These are phyloP conservation scores for Aureobasidium pullulans DNA, from an alignment of 2,329 filamentous ascomycete species.

Conservation along the genomic window DNA sequence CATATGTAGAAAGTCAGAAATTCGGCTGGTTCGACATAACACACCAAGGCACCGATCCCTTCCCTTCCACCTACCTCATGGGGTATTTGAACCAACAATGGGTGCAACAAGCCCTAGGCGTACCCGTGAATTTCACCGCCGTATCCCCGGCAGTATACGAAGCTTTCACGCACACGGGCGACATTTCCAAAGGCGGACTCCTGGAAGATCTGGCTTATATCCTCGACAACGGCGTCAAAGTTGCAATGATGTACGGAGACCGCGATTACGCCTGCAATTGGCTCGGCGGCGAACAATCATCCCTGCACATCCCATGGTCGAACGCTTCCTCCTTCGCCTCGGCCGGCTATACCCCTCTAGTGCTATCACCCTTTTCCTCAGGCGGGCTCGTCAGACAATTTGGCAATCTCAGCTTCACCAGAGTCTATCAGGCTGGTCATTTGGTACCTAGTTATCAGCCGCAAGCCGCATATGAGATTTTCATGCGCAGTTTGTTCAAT, in stretches of 20 bases:
- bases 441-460: conserved; percentile 33
- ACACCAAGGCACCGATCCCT: conserved; percentile 30
- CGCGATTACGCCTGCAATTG: conserved; percentile 52
- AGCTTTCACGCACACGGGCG: conserved; percentile 33
- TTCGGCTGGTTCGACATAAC: conserved; percentile 53
- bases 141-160: conserved; percentile 35
- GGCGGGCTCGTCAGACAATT: conserved; percentile 28
- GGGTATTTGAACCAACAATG: conserved; percentile 51
- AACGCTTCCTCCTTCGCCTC: too few species aligned
- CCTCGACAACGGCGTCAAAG: conserved; percentile 39
- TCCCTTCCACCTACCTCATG: conserved; percentile 40
- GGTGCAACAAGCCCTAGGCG: conserved; percentile 52
- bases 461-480: conserved; percentile 31
- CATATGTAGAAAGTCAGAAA: conserved; percentile 37
- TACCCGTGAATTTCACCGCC: conserved; percentile 34
- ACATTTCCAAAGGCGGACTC: conserved; percentile 33
- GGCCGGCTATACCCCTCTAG: conserved; percentile 40
- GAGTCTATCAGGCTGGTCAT: conserved; percentile 46
- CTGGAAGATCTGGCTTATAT: conserved; percentile 34
- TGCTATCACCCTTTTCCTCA: conserved; percentile 21
- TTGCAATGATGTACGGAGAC: conserved; percentile 65
- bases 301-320: conserved; percentile 41
- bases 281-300: conserved; percentile 49
- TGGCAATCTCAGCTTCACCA: conserved; percentile 35
- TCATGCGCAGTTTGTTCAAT: conserved; percentile 29